Evolutionary conservation across 129 eudicot species (phyloP).

Genomic region (Sambucus nigra): DNA sequence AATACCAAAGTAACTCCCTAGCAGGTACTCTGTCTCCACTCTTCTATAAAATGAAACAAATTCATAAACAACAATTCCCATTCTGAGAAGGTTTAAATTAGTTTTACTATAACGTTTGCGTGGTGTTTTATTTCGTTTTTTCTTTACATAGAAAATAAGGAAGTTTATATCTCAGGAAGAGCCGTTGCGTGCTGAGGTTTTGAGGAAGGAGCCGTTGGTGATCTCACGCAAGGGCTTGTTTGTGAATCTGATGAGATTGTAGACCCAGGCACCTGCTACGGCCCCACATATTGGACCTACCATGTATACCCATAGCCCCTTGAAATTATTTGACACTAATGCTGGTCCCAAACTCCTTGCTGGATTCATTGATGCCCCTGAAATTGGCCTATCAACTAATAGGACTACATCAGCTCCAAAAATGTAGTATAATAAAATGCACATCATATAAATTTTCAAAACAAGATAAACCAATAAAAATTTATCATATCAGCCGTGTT

Average conservation of each 20-base stretch:
- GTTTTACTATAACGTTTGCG: background rate
- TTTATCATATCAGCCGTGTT: too few species aligned
- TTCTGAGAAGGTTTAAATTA: background rate
- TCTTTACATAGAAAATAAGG: background rate
- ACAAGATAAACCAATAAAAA: too few species aligned
- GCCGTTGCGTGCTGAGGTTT: constrained; percentile 8
- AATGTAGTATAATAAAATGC: too few species aligned
- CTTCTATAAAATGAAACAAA: background rate
- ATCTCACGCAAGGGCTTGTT: constrained; percentile 76
- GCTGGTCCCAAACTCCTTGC: constrained; percentile 94
- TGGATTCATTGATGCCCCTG: constrained; percentile 98
- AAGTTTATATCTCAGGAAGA: background rate
- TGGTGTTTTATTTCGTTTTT: background rate
- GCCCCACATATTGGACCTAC: constrained; percentile 69
- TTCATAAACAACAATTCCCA: background rate
- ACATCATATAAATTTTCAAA: too few species aligned
- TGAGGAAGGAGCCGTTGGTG: constrained; percentile 59
- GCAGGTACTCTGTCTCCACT: background rate
- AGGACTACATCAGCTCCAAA: too few species aligned
- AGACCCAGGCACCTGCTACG: constrained; percentile 70
- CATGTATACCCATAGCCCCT: constrained; percentile 67
- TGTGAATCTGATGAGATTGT: constrained; percentile 61
- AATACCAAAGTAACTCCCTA: too few species aligned
- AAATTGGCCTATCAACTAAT: constrained; percentile 65
- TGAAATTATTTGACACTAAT: constrained; percentile 44